Base-by-base conservation (phyloP, 352 stramenopile genomes). In the Phytophthora cactorum region DNA sequence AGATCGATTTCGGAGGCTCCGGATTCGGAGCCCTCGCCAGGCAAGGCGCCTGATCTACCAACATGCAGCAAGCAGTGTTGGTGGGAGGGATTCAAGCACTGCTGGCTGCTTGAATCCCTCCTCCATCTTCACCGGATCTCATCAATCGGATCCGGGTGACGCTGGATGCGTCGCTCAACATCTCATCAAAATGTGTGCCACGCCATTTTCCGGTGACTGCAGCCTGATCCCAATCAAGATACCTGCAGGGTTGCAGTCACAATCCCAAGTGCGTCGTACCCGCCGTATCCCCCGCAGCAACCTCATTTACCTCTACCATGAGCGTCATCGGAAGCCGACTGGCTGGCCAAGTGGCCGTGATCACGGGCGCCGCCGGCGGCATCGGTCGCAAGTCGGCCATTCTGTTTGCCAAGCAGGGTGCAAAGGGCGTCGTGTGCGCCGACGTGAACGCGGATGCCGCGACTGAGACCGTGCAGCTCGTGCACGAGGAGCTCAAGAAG, bases 341-440 rank as follows among this genome's bases (percentile, higher is more conserved):
- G 17, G 76, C 76, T 1, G 83, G 84, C 56, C 83, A 92, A 74
- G 87, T 96, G 63, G 86, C 85, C 45, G 82, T 96, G 31, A 88
- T 96, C 68, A 96, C 88, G 17, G 88, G 88, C 55, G 86, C 86
- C n/a, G 88, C 77, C 14, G 86, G 84, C 22, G 88, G 88, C 68
- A 95, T 96, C 50, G 88, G 88, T 46, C 83, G 88, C 72, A 93
- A 91, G 63, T 88, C 83, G 15, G 85, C 88, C 25, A 77, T 95
- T 52, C 81, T 95, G 61, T 95, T 96, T 60, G 88, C 88, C 57
- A 87, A 92, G 62, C 76, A 96, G 27, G 88, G 88, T 45, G 87
- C 82, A 25, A 79, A 81, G 41, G 86, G 84, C 57, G 79, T 96
- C 51, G 86, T 96, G 50, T 93, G 86, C 63, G 88, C 79, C 32